Base-by-base conservation (phyloP, 169 alveolate genomes). In the Cryptosporidium felis region DNA sequence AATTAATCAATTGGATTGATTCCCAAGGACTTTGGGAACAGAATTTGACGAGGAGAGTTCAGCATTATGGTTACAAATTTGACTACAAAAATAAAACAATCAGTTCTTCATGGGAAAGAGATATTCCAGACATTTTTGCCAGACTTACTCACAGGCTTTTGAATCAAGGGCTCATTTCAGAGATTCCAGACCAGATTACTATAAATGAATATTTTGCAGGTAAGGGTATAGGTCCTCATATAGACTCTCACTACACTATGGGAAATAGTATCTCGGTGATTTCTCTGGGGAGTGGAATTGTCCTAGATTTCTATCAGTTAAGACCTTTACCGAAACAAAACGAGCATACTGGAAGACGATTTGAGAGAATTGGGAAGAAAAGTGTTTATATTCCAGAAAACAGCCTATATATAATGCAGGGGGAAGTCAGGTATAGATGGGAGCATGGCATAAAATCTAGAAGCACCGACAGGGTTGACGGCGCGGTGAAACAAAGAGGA, bases 181-280 rank as follows among this genome's bases (percentile, higher is more conserved):
- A 46, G 34, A 12, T 32, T 34, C 82, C 82, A 9, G 66, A 67
- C 44, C 82, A 67, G 18, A 49, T 67, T 46, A 67, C 82, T 18
- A 51, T 67, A 34, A 67, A 67, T 67, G 82, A 67, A 6, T 67
- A 67, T 34, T n/a, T 16, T 9, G 53, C n/a, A 32, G 82, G 82
- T 18, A 56, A 67, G 26, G 82, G 82, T 49, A 67, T 67, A 16
- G 82, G 82, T 0, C 65, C 65, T 1, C 82, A 67, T 49, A 67
- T 67, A 47, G 82, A 67, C 51, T 67, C 82, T 28, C 82, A 67
- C 34, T 65, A 67, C 51, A 67, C 82, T 8, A 49, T 67, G 8
- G 82, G 82, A 8, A 53, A 67, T 14, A 18, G 38, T 30, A 46
- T 67, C 30, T 30, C 56, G 8, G 82, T 67, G 8, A 30, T 67